Evolutionary conservation across 768 basidiomycete species (phyloP).

Genomic region (Lactarius vividus): DNA sequence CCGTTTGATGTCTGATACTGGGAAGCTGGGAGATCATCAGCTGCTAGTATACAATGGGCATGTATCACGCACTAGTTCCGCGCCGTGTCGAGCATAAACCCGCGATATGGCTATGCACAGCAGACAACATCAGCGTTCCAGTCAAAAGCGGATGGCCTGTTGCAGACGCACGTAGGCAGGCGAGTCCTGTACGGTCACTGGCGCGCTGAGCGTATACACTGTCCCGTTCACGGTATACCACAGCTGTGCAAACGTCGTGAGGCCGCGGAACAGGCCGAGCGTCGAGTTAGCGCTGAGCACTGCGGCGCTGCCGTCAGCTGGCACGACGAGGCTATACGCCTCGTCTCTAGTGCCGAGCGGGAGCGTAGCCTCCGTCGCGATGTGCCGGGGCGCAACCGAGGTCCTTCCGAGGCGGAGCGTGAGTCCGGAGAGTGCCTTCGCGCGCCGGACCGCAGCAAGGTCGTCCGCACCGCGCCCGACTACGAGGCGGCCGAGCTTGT

Average conservation of each 20-base stretch:
- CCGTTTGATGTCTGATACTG: constrained; percentile 11
- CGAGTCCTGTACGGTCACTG: constrained; percentile 35
- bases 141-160: not conserved
- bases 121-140: not conserved
- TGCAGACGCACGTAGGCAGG: too few species aligned
- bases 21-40: not conserved
- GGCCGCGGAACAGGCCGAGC: constrained; percentile 49
- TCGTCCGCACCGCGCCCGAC: constrained; percentile 57
- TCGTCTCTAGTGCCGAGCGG: constrained; percentile 42
- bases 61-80: constrained; percentile 61
- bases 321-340: constrained; percentile 38
- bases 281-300: constrained; percentile 44
- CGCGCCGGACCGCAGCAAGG: constrained; percentile 37
- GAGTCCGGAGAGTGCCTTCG: constrained; percentile 44
- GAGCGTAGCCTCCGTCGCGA: constrained; percentile 34
- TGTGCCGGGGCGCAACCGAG: constrained; percentile 32
- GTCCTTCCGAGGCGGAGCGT: constrained; percentile 35
- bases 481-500: constrained; percentile 53
- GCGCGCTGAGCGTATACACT: constrained; percentile 41
- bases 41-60: too few species aligned
- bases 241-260: constrained; percentile 56
- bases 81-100: constrained; percentile 77
- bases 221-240: constrained; percentile 41
- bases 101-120: constrained; percentile 69
- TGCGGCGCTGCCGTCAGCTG: constrained; percentile 35